Conservation (phyloP, 1,284 basidiomycete species). For the Ceratobasidium sp. region DNA sequence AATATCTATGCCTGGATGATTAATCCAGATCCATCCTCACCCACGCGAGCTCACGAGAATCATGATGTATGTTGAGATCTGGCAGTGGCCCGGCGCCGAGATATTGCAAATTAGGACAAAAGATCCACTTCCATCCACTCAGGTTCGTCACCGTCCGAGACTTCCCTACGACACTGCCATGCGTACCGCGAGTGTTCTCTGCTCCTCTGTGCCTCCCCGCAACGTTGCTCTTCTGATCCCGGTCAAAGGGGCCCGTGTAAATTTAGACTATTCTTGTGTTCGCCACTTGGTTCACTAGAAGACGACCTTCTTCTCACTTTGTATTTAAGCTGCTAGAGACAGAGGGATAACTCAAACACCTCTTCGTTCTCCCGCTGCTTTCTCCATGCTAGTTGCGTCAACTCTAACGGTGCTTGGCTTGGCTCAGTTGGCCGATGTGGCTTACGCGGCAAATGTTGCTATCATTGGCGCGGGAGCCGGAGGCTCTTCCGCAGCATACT, state of each 20-base stretch:
- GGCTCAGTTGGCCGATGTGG: slow-evolving; percentile 25
- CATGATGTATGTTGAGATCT: background rate
- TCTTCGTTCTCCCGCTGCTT: background rate
- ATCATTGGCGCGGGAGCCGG: slow-evolving; percentile 81
- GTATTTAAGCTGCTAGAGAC: background rate
- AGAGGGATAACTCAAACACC: background rate
- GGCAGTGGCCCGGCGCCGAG: background rate
- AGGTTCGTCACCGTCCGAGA: background rate
- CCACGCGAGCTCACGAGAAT: background rate
- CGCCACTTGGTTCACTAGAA: background rate
- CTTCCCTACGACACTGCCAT: background rate
- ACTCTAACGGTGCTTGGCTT: slow-evolving; percentile 4
- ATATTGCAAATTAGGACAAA: background rate
- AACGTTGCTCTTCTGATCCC: background rate
- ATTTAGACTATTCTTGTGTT: background rate
- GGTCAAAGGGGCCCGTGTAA: background rate
- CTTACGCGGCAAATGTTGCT: slow-evolving; percentile 64
- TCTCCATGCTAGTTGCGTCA: slow-evolving; percentile 16
- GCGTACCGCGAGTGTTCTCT: background rate
- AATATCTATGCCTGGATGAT: background rate
- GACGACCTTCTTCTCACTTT: background rate
- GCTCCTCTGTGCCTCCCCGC: background rate
- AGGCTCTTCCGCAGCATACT: slow-evolving; percentile 86
- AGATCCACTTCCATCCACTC: background rate
- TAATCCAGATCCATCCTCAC: background rate